phyloP scores from a whole-genome alignment of 495 filamentous ascomycete genomes.

The Aspergillus sclerotioniger region DNA sequence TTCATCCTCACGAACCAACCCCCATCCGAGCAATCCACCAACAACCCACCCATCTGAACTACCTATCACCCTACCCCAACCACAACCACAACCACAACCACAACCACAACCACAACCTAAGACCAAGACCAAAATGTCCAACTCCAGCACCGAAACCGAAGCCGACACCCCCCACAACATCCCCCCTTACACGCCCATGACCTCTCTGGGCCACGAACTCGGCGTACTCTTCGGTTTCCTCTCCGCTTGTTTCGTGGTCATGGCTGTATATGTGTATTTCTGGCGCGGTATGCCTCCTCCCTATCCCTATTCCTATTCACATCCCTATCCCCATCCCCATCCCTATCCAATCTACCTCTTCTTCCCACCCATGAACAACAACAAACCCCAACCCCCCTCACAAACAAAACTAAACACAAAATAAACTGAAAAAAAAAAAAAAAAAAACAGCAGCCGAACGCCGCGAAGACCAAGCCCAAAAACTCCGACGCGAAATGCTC shows the following conservation, averaged over 20 bases:
- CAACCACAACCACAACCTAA: not conserved
- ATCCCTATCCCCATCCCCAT: not conserved
- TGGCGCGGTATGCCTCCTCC: conserved; percentile 33
- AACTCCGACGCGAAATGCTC: conserved; percentile 15
- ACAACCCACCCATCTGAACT: not conserved
- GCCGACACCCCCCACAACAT: conserved; percentile 14
- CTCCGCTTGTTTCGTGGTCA: conserved; percentile 34
- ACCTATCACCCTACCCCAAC: not conserved
- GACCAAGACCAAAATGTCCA: not conserved
- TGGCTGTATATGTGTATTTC: conserved; percentile 35
- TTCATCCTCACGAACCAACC: too few species aligned
- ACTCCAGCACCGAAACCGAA: not conserved
- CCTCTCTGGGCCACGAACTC: conserved; percentile 37
- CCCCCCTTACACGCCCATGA: conserved; percentile 31
- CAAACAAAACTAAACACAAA: too few species aligned
- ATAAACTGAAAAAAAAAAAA: too few species aligned
- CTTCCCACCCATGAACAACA: not conserved
- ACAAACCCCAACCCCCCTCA: conserved; percentile 21
- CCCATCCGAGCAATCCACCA: not conserved
- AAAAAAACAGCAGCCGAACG: conserved; percentile 29
- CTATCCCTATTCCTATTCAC: not conserved
- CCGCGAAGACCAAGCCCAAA: conserved; percentile 28
- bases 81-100: not conserved
- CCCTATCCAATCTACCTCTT: not conserved
- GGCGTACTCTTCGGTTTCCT: conserved; percentile 46